Conservation (phyloP, 139 green algal species). For the Limnomonas spitsbergensis region DNA sequence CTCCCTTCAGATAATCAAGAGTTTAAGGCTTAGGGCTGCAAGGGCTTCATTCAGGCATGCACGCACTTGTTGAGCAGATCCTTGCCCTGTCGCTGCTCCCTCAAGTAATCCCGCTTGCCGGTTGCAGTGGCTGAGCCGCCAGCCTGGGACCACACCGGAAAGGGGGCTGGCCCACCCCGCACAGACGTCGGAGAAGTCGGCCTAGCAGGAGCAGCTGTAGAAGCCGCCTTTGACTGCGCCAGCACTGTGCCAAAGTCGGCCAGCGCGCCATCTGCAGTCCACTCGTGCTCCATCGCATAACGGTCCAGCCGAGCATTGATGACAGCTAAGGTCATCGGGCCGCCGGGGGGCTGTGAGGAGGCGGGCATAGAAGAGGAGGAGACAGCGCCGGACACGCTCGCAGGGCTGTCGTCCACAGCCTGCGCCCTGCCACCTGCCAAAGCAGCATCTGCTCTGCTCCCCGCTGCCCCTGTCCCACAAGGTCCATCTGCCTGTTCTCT, state of each 20-base stretch:
- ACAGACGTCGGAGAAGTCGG: not conserved
- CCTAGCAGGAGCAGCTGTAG: not conserved
- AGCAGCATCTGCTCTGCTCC: no score
- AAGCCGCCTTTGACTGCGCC: not conserved
- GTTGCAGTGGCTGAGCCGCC: not conserved
- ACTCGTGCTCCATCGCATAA: conserved; percentile 20
- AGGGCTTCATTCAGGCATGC: no score
- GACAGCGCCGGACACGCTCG: not conserved
- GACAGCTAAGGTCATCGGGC: not conserved
- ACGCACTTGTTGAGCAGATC: conserved; percentile 31
- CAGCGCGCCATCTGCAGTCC: conserved; percentile 13
- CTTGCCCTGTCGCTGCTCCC: conserved; percentile 35
- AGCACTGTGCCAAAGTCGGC: conserved; percentile 9
- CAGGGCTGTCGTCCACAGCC: not conserved
- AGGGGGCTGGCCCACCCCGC: not conserved
- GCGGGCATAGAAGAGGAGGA: not conserved
- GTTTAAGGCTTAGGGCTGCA: no score
- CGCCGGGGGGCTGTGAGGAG: not conserved
- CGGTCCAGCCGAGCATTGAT: conserved; percentile 22
- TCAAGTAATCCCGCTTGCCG: conserved; percentile 31
- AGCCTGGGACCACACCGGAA: not conserved
- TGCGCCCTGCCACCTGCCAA: no score
- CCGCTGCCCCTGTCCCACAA: no score
- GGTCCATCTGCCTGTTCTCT: not conserved
- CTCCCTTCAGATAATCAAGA: no score